These are phyloP conservation scores for Piloderma croceum DNA, from an alignment of 768 basidiomycete genomes.

Conservation along the genomic window DNA sequence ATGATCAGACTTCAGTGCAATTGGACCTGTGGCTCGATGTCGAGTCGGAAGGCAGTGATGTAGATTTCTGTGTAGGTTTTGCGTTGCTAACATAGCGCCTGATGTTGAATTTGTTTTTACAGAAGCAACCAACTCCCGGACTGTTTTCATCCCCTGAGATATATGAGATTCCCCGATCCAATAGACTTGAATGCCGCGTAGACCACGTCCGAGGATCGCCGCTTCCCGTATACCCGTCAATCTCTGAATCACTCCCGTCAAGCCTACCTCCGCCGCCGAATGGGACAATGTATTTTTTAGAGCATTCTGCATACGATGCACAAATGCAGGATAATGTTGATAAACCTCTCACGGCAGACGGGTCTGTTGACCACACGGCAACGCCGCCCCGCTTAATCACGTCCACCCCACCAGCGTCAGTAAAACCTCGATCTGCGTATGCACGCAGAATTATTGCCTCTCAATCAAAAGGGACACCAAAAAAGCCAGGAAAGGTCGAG, in stretches of 20 bases:
- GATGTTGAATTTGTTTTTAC: no score
- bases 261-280: conserved; percentile 22
- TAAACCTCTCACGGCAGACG: conserved; percentile 16
- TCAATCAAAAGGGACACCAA: no score
- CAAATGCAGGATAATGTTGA: no score
- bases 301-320: conserved; percentile 2
- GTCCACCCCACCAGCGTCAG: neutral
- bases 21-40: conserved; percentile 16
- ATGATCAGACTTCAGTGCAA: neutral
- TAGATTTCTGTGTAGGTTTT: conserved; percentile 20
- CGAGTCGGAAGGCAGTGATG: neutral
- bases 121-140: no score
- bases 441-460: neutral
- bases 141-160: no score
- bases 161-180: no score
- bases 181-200: conserved; percentile 20
- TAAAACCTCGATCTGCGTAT: conserved; percentile 1
- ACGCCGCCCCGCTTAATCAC: neutral
- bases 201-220: conserved; percentile 22
- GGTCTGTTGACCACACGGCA: neutral
- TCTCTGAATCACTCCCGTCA: conserved; percentile 13
- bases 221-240: conserved; percentile 24
- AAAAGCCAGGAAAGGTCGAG: no score
- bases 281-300: conserved; percentile 3
- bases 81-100: no score